These are phyloP conservation scores for Cryptosporidium viatorum DNA, from an alignment of 169 alveolate species.

Conservation along the genomic window DNA sequence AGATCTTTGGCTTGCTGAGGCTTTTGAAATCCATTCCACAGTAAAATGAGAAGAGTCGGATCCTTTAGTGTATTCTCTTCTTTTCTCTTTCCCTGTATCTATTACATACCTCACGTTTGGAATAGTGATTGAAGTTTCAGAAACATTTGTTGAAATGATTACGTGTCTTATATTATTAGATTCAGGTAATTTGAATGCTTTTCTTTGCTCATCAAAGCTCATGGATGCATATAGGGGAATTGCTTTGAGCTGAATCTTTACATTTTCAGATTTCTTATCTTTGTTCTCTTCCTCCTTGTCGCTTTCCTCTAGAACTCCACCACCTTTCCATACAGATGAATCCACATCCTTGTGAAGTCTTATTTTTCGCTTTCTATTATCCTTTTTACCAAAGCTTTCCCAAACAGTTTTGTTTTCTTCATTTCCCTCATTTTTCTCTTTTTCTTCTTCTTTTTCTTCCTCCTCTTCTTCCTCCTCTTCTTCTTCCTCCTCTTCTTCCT, in stretches of 20 bases:
- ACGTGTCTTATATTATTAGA: conserved; percentile 94
- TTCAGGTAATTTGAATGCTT: conserved; percentile 83
- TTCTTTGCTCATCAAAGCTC: conserved; percentile 85
- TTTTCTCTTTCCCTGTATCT: conserved; percentile 96
- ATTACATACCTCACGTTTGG: conserved; percentile 97
- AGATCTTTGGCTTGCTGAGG: conserved; percentile 95
- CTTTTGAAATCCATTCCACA: conserved; percentile 90
- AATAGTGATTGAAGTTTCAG: conserved; percentile 99
- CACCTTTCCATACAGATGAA: conserved; percentile 51
- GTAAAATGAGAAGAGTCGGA: conserved; percentile 89
- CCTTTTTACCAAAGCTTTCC: conserved; percentile 66
- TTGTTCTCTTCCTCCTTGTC: background rate
- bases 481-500: conserved; percentile 7
- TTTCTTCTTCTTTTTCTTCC: conserved; percentile 23
- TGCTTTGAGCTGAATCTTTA: conserved; percentile 79
- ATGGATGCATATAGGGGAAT: conserved; percentile 91
- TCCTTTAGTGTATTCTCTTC: conserved; percentile 87
- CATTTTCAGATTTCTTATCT: background rate
- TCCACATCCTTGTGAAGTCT: conserved; percentile 61
- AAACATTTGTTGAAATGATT: conserved; percentile 98
- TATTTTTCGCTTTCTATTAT: conserved; percentile 62
- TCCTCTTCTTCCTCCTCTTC: conserved; percentile 58
- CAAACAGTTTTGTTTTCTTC: conserved; percentile 15
- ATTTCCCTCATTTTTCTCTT: conserved; percentile 60
- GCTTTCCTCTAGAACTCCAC: conserved; percentile 55